Evolutionary conservation across 1,139 yeast species (phyloP).

Genomic region (Neolecta irregularis): DNA sequence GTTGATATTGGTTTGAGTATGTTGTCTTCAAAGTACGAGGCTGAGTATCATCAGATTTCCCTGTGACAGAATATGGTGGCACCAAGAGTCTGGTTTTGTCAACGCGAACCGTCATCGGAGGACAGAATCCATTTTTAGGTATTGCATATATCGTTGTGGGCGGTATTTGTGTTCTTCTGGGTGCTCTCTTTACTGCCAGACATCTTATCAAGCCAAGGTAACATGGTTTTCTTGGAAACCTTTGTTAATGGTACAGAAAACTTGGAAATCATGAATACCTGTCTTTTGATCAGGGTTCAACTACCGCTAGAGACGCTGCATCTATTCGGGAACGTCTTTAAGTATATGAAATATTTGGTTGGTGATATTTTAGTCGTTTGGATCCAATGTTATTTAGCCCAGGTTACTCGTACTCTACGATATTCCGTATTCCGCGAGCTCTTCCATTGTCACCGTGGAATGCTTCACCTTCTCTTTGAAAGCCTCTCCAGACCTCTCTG

Average conservation of each 20-base stretch:
- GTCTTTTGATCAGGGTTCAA: slow-evolving; percentile 50
- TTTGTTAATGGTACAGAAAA: slow-evolving; percentile 26
- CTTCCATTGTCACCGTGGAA: not conserved
- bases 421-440: not conserved
- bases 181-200: slow-evolving; percentile 41
- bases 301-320: not conserved
- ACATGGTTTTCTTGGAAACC: not conserved
- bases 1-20: slow-evolving; percentile 30
- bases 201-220: slow-evolving; percentile 43
- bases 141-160: slow-evolving; percentile 85
- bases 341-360: not conserved
- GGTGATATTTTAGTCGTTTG: slow-evolving; percentile 4
- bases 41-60: slow-evolving; percentile 36
- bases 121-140: slow-evolving; percentile 76
- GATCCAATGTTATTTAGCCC: slow-evolving; percentile 1
- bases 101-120: slow-evolving; percentile 80
- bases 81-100: slow-evolving; percentile 64
- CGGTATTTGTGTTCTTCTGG: slow-evolving; percentile 60
- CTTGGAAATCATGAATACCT: slow-evolving; percentile 58
- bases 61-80: slow-evolving; percentile 71
- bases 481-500: slow-evolving; percentile 3
- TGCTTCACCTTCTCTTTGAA: not conserved
- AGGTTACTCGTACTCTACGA: not conserved
- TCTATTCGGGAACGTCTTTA: not conserved
- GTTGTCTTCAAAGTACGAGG: not conserved